Base-by-base conservation (phyloP, 2,329 filamentous ascomycete genomes). In the Curvularia sp. region DNA sequence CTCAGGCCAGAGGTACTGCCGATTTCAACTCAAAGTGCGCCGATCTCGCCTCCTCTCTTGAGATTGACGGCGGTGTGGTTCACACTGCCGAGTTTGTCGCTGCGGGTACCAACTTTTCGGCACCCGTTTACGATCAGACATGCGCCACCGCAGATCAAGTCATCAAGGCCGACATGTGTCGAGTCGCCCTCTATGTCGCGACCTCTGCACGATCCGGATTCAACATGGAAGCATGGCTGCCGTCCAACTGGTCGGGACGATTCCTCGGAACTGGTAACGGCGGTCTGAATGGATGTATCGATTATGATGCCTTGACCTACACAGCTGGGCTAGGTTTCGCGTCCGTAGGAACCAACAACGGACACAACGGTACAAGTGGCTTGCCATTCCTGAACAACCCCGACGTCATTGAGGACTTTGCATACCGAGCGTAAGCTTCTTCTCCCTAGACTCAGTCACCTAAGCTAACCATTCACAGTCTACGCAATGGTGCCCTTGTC, bases 331-430 rank as follows among this genome's bases (percentile, higher is more conserved):
- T 77, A 30, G 78, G 79, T 1, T 81, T 80, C 50, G 75, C 79
- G 0, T 67, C 74, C 12, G 76, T 79, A 5, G 75, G 75, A 10
- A 75, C 75, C 2, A 80, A 81, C 63, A 80, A 77, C 26, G 79
- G 79, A 0, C 79, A 81, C 55, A 77, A 80, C 52, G 79, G 79
- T 8, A 77, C 74, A 5, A 78, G 75, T 3, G 83, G 82, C n/a
- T 54, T 69, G 24, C 73, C 80, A 0, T 84, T 84, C 61, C 78
- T 80, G 49, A 73, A 79, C 18, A 80, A 82, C 22, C 68, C 77
- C 0, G 80, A 81, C 18, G 75, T 82, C 8, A 64, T 84, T 0
- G 74, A 77, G 35, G 83, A 84, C 59, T 84, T 83, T 61, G 80
- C 79, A 9, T 83, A 79, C 56, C 75, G 80, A 18, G 77, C 80